Evolutionary conservation across 1,139 yeast genomes (phyloP).

Genomic region (Yamadazyma taylorii): DNA sequence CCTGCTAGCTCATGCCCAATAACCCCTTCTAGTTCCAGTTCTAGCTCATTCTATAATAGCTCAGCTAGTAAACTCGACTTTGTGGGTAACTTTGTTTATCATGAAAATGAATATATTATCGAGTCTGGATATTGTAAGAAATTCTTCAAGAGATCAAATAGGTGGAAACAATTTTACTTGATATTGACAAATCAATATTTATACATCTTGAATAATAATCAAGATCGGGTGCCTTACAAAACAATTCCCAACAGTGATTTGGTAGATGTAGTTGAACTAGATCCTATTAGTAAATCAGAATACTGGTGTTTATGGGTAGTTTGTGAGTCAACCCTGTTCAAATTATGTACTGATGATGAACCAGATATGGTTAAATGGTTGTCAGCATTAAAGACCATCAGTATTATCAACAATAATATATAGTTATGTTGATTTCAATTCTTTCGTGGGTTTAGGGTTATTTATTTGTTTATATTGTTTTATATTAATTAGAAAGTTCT

Average conservation of each 20-base stretch:
- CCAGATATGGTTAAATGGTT: conserved; percentile 53
- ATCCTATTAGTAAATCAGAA: conserved; percentile 44
- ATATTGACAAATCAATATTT: conserved; percentile 2
- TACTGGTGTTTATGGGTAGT: conserved; percentile 50
- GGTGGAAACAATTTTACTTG: conserved; percentile 3
- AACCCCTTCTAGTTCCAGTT: neutral
- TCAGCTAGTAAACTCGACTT: neutral
- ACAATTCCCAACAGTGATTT: conserved; percentile 34
- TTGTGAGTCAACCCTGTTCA: conserved; percentile 41
- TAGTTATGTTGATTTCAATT: neutral
- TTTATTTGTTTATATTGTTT: neutral
- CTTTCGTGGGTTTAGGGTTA: neutral
- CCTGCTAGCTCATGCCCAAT: too few species aligned
- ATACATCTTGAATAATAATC: neutral
- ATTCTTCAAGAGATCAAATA: conserved; percentile 1
- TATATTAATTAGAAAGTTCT: too few species aligned
- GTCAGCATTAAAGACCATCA: conserved; percentile 37
- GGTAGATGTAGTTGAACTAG: conserved; percentile 55
- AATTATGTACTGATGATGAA: conserved; percentile 47
- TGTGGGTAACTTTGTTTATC: neutral
- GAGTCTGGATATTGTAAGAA: conserved; percentile 1
- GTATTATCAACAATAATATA: conserved; percentile 4
- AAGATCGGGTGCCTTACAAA: conserved; percentile 1
- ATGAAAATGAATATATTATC: conserved; percentile 3
- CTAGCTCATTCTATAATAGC: neutral